Evolutionary conservation across 176 grass and related monocot genomes (phyloP), one percentile per base, ranked within the genome.

Genomic region (Oryza rufipogon): DNA sequence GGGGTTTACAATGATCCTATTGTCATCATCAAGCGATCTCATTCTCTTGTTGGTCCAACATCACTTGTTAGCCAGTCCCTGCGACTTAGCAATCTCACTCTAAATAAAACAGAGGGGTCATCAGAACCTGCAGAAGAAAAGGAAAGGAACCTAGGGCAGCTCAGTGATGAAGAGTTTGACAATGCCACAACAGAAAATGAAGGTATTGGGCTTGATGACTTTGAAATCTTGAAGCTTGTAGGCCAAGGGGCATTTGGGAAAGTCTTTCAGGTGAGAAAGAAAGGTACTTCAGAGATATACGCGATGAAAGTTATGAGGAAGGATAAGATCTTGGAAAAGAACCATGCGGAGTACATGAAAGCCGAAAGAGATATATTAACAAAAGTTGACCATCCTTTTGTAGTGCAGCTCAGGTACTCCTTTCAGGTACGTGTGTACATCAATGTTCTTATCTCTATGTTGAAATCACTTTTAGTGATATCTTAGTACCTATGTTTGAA

Each of bases 241-340:
- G 96, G 93, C 25, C 93, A 95, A 89, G 96, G 96, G 61, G 91
- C 96, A 45, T 98, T 98, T 64, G 96, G 96, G 15, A 98, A 98
- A 85, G 96, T 98, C 44, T 98, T 89, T 86, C 96, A 98, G 83
- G 96, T 98, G 54, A 98, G 81, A 74, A 98, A 95, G 87, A 98
- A 93, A 87, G 88, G 90, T 39, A 94, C 93, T 82, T 84, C 81
- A 22, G 96, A 95, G 79, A 98, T 98, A 65, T 98, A 95, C 79
- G 96, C 96, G 22, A 98, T 98, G 93, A 98, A 98, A 69, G 96
- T 98, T 71, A 88, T 98, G 93, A 90, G 96, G 77, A 98, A 95
- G 86, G 96, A 98, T 78, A 98, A 90, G 74, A 95, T 98, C 70
- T 68, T 95, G 81, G 93, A 98, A 64, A 95, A 98, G 9, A 98